phyloP scores from a whole-genome alignment of 192 early-diverging fungal species.

The Backusella tarrabulga region DNA sequence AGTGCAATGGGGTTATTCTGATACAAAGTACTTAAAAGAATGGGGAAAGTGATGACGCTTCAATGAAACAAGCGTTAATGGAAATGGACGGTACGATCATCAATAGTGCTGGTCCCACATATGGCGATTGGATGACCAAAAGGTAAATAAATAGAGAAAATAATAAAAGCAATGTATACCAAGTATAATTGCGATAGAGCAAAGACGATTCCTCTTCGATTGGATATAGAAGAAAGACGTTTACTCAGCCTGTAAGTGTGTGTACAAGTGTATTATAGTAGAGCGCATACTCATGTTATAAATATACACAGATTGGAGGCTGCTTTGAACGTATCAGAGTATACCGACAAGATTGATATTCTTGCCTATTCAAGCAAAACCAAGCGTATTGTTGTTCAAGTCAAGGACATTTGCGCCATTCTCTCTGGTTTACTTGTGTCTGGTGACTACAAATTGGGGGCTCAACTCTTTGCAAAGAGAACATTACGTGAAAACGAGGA shows the following conservation, averaged over 20 bases:
- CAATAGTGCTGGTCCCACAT: conserved; percentile 48
- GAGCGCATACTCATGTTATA: background rate
- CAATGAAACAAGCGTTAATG: conserved; percentile 11
- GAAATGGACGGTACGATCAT: conserved; percentile 37
- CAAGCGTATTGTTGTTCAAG: conserved; percentile 91
- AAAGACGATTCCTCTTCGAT: conserved; percentile 92
- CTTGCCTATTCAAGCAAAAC: conserved; percentile 84
- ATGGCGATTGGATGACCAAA: conserved; percentile 78
- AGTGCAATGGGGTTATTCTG: too few relatives aligned
- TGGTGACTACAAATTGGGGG: conserved; percentile 76
- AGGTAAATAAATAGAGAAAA: conserved; percentile 8
- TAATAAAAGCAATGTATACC: background rate
- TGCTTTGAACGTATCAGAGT: conserved; percentile 84
- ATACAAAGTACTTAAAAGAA: background rate
- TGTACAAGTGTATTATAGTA: background rate
- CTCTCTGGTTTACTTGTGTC: conserved; percentile 88
- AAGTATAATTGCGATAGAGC: conserved; percentile 43
- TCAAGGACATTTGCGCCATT: conserved; percentile 94
- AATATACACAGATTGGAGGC: conserved; percentile 72
- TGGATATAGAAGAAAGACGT: conserved; percentile 88
- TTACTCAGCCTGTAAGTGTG: conserved; percentile 69
- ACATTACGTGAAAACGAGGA: conserved; percentile 65
- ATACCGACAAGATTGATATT: conserved; percentile 63
- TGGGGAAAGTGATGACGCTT: background rate
- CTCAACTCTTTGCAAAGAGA: conserved; percentile 67